phyloP scores from a whole-genome alignment of 352 stramenopile species.

The Blastocystis sp. region DNA sequence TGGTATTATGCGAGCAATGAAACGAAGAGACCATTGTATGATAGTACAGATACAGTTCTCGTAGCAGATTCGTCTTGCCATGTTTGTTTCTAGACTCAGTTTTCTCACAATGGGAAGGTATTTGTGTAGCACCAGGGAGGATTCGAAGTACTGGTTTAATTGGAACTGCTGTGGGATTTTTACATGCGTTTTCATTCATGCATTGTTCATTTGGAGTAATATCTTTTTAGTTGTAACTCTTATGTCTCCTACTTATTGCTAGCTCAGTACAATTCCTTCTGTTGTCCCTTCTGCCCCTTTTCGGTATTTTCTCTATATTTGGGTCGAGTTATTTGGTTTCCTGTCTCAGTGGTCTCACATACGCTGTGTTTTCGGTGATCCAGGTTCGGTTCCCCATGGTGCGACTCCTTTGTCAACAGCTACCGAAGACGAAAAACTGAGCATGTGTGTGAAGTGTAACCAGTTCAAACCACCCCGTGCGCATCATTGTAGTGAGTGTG shows the following conservation, averaged over 20 bases:
- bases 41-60: not conserved
- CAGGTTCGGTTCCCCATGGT: not conserved
- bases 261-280: not conserved
- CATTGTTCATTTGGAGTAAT: slow-evolving; percentile 4
- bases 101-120: slow-evolving; percentile 31
- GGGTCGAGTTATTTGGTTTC: not conserved
- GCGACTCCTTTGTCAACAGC: not conserved
- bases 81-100: not conserved
- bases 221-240: not conserved
- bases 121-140: slow-evolving; percentile 27
- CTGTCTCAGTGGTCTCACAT: slow-evolving; percentile 24
- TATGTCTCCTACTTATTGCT: not conserved
- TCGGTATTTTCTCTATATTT: not conserved
- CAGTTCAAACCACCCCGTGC: slow-evolving; percentile 65
- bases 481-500: slow-evolving; percentile 67
- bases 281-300: not conserved
- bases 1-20: not conserved
- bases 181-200: slow-evolving; percentile 38
- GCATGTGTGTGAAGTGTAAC: slow-evolving; percentile 31
- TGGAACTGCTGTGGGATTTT: slow-evolving; percentile 21
- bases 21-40: not conserved
- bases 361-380: not conserved
- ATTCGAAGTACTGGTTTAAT: slow-evolving; percentile 38
- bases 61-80: not conserved
- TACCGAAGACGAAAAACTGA: slow-evolving; percentile 22